phyloP scores from a whole-genome alignment of 768 basidiomycete genomes.

The Suillus sp. region DNA sequence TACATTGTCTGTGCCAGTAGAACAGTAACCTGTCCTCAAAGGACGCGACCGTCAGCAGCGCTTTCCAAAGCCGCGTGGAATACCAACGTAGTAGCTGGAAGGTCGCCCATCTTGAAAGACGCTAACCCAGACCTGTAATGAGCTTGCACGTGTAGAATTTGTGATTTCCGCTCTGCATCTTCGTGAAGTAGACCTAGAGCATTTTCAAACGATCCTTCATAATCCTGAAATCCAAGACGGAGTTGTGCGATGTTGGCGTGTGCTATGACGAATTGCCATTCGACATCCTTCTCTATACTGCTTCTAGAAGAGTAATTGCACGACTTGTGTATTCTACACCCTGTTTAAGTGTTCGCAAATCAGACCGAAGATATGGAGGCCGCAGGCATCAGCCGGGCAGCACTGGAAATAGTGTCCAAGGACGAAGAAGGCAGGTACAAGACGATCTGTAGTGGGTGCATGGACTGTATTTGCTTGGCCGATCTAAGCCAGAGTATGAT shows the following conservation, averaged over 20 bases:
- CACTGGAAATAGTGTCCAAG: conserved; percentile 74
- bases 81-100: conserved; percentile 59
- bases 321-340: conserved; percentile 57
- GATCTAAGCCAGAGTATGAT: conserved; percentile 86
- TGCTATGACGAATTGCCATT: conserved; percentile 78
- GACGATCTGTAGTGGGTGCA: conserved; percentile 40
- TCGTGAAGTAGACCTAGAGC: conserved; percentile 69
- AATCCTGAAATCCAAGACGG: conserved; percentile 60
- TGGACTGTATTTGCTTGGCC: conserved; percentile 60
- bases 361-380: conserved; percentile 81
- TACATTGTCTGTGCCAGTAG: conserved; percentile 86
- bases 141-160: conserved; percentile 58
- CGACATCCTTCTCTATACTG: conserved; percentile 82
- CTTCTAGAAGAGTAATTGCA: conserved; percentile 77
- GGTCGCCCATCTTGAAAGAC: conserved; percentile 61
- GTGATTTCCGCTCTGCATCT: conserved; percentile 41
- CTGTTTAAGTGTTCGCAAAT: conserved; percentile 76
- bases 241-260: conserved; percentile 82
- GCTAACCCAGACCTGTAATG: conserved; percentile 75
- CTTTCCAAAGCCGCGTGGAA: conserved; percentile 70
- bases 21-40: conserved; percentile 72
- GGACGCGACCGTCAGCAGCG: conserved; percentile 46
- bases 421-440: conserved; percentile 81
- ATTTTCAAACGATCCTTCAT: conserved; percentile 62
- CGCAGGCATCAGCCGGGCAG: conserved; percentile 69